phyloP scores from a whole-genome alignment of 2,329 filamentous ascomycete species.

The Diaporthe sp. region DNA sequence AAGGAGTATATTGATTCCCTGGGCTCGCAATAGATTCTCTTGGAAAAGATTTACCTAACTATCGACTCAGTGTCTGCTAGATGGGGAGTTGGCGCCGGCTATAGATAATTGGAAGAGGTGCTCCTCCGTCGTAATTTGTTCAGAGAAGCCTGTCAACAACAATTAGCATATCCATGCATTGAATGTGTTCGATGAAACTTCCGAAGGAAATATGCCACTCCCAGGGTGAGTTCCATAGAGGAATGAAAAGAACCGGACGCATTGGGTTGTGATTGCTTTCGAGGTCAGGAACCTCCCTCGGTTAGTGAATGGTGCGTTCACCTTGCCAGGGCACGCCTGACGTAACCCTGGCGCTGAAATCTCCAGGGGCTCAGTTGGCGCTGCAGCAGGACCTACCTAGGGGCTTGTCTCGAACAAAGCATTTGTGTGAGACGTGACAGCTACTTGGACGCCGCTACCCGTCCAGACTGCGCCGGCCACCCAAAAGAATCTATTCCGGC shows the following conservation, averaged over 20 bases:
- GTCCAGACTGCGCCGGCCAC: background rate
- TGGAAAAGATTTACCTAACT: no score
- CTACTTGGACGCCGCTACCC: background rate
- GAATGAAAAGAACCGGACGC: background rate
- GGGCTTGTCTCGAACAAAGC: constrained; percentile 16
- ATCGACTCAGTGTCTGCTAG: background rate
- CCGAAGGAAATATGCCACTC: no score
- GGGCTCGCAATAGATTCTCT: background rate
- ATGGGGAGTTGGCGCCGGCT: background rate
- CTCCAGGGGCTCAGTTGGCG: constrained; percentile 1
- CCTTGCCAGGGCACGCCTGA: background rate
- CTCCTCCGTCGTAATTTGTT: background rate
- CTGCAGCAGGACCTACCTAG: background rate
- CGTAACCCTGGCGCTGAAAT: constrained; percentile 5
- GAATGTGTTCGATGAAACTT: background rate
- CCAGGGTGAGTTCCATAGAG: background rate
- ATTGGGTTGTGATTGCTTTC: background rate
- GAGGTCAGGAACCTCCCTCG: background rate
- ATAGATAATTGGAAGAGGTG: background rate
- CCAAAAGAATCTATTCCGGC: background rate
- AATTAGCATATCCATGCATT: no score
- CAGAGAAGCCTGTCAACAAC: background rate
- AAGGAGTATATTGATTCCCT: constrained; percentile 64
- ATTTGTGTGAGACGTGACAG: background rate
- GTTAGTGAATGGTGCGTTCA: background rate